These are phyloP conservation scores for Elsinoe batatas DNA, from an alignment of 2,329 filamentous ascomycete species.

Conservation along the genomic window DNA sequence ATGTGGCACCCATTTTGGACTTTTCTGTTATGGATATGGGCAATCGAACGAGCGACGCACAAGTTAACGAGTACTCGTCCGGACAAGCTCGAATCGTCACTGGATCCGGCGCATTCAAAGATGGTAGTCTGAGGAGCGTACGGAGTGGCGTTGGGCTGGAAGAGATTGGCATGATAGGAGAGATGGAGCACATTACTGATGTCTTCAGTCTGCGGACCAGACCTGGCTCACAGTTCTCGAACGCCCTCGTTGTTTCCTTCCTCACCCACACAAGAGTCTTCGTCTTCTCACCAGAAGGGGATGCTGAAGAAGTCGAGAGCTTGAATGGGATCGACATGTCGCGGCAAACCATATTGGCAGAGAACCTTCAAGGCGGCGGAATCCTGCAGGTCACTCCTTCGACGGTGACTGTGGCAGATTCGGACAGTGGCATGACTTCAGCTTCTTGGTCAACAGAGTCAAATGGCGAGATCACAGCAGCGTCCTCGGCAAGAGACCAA, in stretches of 20 bases:
- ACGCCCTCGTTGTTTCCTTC: conserved; percentile 72
- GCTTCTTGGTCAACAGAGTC: conserved; percentile 49
- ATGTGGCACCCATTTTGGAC: conserved; percentile 85
- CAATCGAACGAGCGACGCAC: conserved; percentile 65
- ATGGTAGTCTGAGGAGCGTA: conserved; percentile 81
- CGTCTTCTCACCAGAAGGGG: conserved; percentile 60
- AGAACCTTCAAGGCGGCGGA: conserved; percentile 50
- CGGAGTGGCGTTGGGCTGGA: conserved; percentile 89
- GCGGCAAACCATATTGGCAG: conserved; percentile 60
- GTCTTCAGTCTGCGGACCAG: conserved; percentile 52
- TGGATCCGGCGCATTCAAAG: conserved; percentile 79
- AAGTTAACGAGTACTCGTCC: conserved; percentile 84
- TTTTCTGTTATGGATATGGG: conserved; percentile 96
- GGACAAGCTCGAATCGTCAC: conserved; percentile 90
- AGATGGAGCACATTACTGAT: conserved; percentile 45
- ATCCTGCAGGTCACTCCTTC: conserved; percentile 68
- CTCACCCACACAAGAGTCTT: conserved; percentile 78
- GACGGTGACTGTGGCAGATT: conserved; percentile 52
- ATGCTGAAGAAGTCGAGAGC: conserved; percentile 75
- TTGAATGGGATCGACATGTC: conserved; percentile 63
- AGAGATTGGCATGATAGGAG: conserved; percentile 70
- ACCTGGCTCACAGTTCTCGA: conserved; percentile 40
- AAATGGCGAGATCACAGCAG: conserved; percentile 58
- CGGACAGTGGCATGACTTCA: conserved; percentile 42
- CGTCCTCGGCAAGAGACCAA: conserved; percentile 60